These are phyloP conservation scores for Inonotus hispidus DNA, from an alignment of 1,284 basidiomycete genomes.

Conservation along the genomic window DNA sequence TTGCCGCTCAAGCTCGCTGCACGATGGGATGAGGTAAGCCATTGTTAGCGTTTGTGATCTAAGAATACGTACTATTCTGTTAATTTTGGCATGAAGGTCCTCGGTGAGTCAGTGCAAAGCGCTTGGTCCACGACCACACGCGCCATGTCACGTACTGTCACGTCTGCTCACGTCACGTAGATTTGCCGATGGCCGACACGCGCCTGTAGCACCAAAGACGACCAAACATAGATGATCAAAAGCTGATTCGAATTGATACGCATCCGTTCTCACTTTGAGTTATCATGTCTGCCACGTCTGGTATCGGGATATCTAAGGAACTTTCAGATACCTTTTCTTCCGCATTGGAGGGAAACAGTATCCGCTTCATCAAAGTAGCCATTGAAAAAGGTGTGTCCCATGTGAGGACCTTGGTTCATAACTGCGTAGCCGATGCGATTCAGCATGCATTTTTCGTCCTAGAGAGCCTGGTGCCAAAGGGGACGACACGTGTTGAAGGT, in stretches of 20 bases:
- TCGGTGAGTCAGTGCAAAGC: background rate
- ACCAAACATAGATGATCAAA: background rate
- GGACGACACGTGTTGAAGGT: conserved; percentile 37
- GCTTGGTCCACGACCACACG: background rate
- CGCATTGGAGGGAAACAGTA: conserved; percentile 43
- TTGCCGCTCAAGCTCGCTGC: conserved; percentile 67
- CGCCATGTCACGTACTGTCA: conserved; percentile 7
- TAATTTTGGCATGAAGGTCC: conserved; percentile 25
- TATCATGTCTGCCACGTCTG: conserved; percentile 65
- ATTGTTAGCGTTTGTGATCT: background rate
- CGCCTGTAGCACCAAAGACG: background rate
- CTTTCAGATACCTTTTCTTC: conserved; percentile 44
- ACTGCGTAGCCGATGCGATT: conserved; percentile 5
- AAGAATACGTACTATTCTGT: conserved; percentile 46
- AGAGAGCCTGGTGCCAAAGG: conserved; percentile 65
- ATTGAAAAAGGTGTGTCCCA: conserved; percentile 58
- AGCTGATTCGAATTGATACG: no score
- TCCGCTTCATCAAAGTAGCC: conserved; percentile 68
- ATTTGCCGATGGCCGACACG: no score
- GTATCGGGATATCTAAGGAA: conserved; percentile 31
- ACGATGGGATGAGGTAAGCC: background rate
- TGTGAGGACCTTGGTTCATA: conserved; percentile 22
- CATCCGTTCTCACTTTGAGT: background rate
- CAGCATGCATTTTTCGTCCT: conserved; percentile 11
- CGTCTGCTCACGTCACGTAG: background rate